Base-by-base conservation (phyloP, 257 asterid genomes). In the Oldenlandia corymbosa region DNA sequence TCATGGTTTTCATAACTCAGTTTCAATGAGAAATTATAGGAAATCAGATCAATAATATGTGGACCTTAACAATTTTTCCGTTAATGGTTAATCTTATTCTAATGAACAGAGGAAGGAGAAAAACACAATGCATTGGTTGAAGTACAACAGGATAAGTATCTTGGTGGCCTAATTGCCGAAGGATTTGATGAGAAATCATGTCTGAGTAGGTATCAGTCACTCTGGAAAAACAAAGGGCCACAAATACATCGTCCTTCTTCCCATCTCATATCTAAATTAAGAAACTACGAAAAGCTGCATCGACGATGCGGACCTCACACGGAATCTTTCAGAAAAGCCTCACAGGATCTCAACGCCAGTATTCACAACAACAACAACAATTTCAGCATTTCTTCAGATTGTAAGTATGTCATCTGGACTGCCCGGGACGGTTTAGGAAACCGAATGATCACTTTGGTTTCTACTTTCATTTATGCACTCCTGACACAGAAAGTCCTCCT, bases 381-480 rank as follows among this genome's bases (percentile, higher is more conserved):
- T 49, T 55, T 69, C 23, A 61, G 37, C 16, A 51, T 6, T 61
- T 54, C 78, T 32, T 32, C 76, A 0, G 88, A 75, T 45, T 91
- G 98, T 50, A 86, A 76, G 20, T 91, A 91, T 65, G 14, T 83
- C 13, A 77, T 87, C n/a, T 87, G 95, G 96, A 66, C 80, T 62
- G 74, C 95, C 63, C 76, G 45, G 21, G 74, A 85, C 52, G 97
- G 97, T 42, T 74, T 86, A 71, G 98, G 97, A 13, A 91, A 88
- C 82, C 69, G 83, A 52, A 78, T 91, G 39, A 68, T 91, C 13
- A 78, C 91, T 1, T 71, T 91, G 21, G 80, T 88, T 34, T 86
- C 95, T 8, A 75, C 97, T 51, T 86, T 88, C 64, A 86, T 91
- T 18, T 91, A 91, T 23, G 93, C 95, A 24, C 82, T 91, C 36